Conservation (phyloP, 2,329 filamentous ascomycete genomes). For the Penicillium frequentans region DNA sequence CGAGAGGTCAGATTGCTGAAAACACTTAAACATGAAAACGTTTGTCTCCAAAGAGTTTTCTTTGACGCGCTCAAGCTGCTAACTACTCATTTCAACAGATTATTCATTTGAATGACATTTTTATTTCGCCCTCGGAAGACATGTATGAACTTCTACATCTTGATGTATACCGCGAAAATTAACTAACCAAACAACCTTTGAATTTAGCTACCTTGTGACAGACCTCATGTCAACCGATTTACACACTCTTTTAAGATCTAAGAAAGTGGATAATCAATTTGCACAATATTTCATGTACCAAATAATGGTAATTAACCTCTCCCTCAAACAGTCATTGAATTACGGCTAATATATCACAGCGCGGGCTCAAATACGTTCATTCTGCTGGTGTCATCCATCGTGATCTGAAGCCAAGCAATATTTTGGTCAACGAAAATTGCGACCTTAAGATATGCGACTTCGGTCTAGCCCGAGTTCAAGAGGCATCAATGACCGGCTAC, state of each 20-base stretch:
- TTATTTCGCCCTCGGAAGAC: slow-evolving; percentile 97
- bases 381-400: slow-evolving; percentile 96
- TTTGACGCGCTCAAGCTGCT: slow-evolving; percentile 11
- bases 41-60: slow-evolving; percentile 43
- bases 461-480: slow-evolving; percentile 92
- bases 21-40: slow-evolving; percentile 95
- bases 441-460: slow-evolving; percentile 99
- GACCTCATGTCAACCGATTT: slow-evolving; percentile 95
- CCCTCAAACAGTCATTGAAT: neutral
- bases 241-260: slow-evolving; percentile 87
- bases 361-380: slow-evolving; percentile 97
- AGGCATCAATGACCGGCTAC: slow-evolving; percentile 98
- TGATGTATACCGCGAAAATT: neutral
- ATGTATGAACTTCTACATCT: slow-evolving; percentile 61
- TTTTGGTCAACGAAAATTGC: slow-evolving; percentile 98
- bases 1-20: slow-evolving; percentile 95
- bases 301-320: slow-evolving; percentile 71
- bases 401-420: slow-evolving; percentile 97
- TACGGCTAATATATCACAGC: slow-evolving; percentile 52
- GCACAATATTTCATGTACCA: slow-evolving; percentile 99
- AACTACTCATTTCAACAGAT: slow-evolving; percentile 57
- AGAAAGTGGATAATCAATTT: slow-evolving; percentile 97
- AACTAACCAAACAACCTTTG: neutral
- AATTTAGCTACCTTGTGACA: slow-evolving; percentile 86
- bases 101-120: slow-evolving; percentile 97